Percentiles rank a stretch among this genome's conserved stretches.
phyloP scores from a whole-genome alignment of 805 yeast species.

The Kuraishia floccosa region DNA sequence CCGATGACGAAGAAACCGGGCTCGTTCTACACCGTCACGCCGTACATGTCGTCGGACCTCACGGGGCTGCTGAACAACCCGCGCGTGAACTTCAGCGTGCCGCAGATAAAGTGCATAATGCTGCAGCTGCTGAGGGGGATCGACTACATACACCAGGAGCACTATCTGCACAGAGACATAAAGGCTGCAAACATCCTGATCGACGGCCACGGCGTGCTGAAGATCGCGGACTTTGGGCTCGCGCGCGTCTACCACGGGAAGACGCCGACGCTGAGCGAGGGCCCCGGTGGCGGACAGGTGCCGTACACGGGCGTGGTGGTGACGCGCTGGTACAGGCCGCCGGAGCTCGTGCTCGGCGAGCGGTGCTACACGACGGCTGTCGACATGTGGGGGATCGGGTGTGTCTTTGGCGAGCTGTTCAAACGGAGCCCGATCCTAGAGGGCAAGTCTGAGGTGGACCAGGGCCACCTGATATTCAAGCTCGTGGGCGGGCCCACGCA shows the following conservation, averaged over 20 bases:
- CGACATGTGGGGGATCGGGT: constrained; percentile 97
- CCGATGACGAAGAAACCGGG: constrained; percentile 16
- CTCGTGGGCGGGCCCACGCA: constrained; percentile 71
- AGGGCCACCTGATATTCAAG: constrained; percentile 70
- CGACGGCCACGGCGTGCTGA: constrained; percentile 64
- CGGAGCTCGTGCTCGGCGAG: constrained; percentile 83
- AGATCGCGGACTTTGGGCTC: constrained; percentile 92
- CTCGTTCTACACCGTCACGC: constrained; percentile 74
- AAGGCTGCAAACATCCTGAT: constrained; percentile 92
- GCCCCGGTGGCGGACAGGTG: constrained; percentile 43
- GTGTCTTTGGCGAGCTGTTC: constrained; percentile 89
- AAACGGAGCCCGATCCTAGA: constrained; percentile 72
- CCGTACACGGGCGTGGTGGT: constrained; percentile 64
- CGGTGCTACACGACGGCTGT: constrained; percentile 84
- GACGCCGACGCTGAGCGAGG: constrained; percentile 9
- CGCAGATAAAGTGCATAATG: constrained; percentile 79
- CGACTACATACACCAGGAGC: constrained; percentile 58
- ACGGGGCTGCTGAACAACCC: constrained; percentile 86
- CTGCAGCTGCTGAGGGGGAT: constrained; percentile 70
- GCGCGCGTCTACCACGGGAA: constrained; percentile 52
- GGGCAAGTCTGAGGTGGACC: constrained; percentile 82
- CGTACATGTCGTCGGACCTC: constrained; percentile 87
- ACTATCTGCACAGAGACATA: constrained; percentile 77
- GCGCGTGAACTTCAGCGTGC: constrained; percentile 39
- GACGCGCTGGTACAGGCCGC: constrained; percentile 97